phyloP scores from a whole-genome alignment of 257 asterid species.

The Salvia splendens region DNA sequence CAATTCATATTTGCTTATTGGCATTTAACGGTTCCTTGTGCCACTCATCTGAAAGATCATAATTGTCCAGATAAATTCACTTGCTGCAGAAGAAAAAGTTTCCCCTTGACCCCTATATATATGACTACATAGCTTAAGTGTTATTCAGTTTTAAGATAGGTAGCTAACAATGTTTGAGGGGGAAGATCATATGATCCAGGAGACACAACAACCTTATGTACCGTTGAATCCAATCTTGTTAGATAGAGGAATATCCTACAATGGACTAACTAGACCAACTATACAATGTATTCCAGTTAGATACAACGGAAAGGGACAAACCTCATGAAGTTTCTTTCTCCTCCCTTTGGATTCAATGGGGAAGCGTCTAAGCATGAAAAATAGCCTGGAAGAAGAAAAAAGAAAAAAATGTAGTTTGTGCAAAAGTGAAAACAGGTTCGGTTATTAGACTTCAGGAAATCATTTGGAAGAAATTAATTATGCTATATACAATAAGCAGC shows the following conservation, averaged over 20 bases:
- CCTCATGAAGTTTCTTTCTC: conserved; percentile 95
- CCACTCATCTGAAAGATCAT: neutral
- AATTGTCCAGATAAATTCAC: neutral
- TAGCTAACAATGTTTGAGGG: neutral
- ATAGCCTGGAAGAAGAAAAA: conserved; percentile 57
- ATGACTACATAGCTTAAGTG: neutral
- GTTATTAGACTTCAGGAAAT: conserved; percentile 22
- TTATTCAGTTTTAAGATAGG: neutral
- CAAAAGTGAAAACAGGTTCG: conserved; percentile 5
- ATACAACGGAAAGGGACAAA: conserved; percentile 31
- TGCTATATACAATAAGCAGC: conserved; percentile 11
- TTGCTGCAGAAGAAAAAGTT: neutral
- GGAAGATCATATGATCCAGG: neutral
- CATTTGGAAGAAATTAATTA: conserved; percentile 22
- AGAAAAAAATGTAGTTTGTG: neutral
- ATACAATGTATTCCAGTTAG: conserved; percentile 14
- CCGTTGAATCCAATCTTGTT: neutral
- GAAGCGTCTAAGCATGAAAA: conserved; percentile 85
- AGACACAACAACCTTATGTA: neutral
- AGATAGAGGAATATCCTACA: conserved; percentile 4
- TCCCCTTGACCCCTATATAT: neutral
- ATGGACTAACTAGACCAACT: neutral
- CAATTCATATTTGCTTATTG: neutral
- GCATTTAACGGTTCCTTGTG: neutral
- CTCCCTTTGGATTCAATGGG: conserved; percentile 95